Conservation (phyloP, 2,329 filamentous ascomycete genomes). For the Diaporthe sp. region DNA sequence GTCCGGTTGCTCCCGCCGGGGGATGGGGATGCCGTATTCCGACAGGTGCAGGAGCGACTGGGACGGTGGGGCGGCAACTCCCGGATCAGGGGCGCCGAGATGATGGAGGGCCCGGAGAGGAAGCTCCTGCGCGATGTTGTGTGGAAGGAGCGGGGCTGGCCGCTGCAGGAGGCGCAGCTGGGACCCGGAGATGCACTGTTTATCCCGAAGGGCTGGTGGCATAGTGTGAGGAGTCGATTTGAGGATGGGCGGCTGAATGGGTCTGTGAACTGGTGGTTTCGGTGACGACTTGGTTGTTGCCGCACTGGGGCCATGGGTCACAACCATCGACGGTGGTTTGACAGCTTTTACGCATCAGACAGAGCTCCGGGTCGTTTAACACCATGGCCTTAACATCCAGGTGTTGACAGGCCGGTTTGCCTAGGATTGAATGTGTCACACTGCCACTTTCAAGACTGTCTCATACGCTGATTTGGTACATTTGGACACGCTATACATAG, state of each 20-base stretch:
- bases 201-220: constrained; percentile 89
- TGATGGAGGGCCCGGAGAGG: constrained; percentile 89
- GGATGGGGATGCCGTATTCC: constrained; percentile 75
- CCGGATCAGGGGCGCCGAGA: constrained; percentile 81
- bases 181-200: constrained; percentile 79
- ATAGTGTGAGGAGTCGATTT: constrained; percentile 79
- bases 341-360: background rate
- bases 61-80: constrained; percentile 54
- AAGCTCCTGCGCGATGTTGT: constrained; percentile 75
- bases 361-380: no score
- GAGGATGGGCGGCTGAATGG: constrained; percentile 52
- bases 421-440: background rate
- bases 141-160: constrained; percentile 65
- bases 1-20: constrained; percentile 79
- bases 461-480: background rate
- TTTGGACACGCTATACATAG: background rate
- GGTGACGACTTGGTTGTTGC: constrained; percentile 57
- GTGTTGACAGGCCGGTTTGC: background rate
- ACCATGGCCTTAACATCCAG: background rate
- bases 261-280: constrained; percentile 84
- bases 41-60: constrained; percentile 58
- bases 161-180: constrained; percentile 67
- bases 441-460: background rate
- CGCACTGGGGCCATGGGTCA: background rate
- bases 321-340: background rate